Percentiles rank a stretch among this genome's conserved stretches.
Evolutionary conservation across 768 basidiomycete genomes (phyloP).

Genomic region (Dioszegia crocea): DNA sequence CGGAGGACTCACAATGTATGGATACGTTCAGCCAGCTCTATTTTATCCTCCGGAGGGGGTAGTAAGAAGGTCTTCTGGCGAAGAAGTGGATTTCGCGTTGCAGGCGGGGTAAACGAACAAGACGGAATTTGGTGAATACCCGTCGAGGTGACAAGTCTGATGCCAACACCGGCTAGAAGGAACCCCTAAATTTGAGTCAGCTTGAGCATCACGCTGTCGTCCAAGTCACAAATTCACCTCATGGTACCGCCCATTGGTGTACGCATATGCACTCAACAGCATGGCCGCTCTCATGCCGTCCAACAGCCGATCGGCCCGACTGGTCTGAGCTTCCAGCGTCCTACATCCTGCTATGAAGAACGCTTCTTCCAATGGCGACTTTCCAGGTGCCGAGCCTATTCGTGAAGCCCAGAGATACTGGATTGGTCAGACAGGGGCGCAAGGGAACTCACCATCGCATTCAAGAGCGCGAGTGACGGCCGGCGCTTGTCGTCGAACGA

Average conservation of each 20-base stretch:
- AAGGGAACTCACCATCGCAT: constrained; percentile 34
- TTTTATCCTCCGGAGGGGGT: constrained; percentile 36
- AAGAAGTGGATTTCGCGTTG: constrained; percentile 23
- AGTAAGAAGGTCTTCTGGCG: constrained; percentile 26
- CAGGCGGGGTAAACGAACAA: constrained; percentile 17
- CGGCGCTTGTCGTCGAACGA: constrained; percentile 31
- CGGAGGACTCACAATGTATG: constrained; percentile 32
- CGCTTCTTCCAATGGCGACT: constrained; percentile 20
- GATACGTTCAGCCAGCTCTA: constrained; percentile 40
- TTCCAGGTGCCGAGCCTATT: constrained; percentile 26
- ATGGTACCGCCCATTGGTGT: constrained; percentile 33
- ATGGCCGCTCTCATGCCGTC: constrained; percentile 36
- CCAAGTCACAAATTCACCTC: constrained; percentile 21
- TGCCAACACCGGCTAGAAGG: constrained; percentile 24
- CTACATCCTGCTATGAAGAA: constrained; percentile 25
- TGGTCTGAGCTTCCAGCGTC: constrained; percentile 26
- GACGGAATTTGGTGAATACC: constrained; percentile 41
- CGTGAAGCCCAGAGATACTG: constrained; percentile 44
- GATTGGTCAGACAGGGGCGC: neutral
- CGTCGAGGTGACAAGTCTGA: constrained; percentile 18
- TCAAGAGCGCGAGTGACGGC: constrained; percentile 31
- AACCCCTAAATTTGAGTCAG: constrained; percentile 24
- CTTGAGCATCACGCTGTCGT: neutral
- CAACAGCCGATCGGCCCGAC: constrained; percentile 32
- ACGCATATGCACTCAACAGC: constrained; percentile 33